Conservation (phyloP, 2,329 filamentous ascomycete species). For the Whalleya microplaca region DNA sequence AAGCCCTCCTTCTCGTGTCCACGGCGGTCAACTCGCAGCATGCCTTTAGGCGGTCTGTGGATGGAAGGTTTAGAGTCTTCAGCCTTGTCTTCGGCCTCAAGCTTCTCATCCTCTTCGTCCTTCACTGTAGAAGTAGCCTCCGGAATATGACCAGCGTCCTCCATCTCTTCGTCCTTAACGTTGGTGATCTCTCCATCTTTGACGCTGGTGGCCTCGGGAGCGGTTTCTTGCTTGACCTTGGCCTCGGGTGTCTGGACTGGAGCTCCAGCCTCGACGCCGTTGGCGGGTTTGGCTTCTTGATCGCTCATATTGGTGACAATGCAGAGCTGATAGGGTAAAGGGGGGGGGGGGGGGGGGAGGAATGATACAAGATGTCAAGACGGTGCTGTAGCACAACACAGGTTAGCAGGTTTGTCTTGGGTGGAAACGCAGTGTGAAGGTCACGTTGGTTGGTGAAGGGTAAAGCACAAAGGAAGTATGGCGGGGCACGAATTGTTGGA, state of each 20-base stretch:
- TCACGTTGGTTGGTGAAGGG: neutral
- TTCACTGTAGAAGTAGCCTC: constrained; percentile 2
- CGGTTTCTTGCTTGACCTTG: neutral
- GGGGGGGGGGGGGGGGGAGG: neutral
- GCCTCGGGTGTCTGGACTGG: constrained; percentile 14
- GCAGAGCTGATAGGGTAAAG: neutral
- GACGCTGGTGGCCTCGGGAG: too few species aligned
- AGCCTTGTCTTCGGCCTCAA: constrained; percentile 35
- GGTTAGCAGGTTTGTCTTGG: neutral
- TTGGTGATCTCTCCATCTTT: neutral
- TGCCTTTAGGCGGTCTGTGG: constrained; percentile 32
- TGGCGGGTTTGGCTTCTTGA: constrained; percentile 44
- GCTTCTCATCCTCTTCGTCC: constrained; percentile 24
- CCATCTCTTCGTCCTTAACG: constrained; percentile 29
- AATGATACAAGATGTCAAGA: neutral
- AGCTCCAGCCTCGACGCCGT: constrained; percentile 35
- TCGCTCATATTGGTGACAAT: constrained; percentile 38
- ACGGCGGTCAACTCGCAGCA: constrained; percentile 51
- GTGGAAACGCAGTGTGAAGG: neutral
- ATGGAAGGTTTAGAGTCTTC: constrained; percentile 27
- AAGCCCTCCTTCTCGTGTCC: constrained; percentile 48
- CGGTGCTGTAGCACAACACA: neutral
- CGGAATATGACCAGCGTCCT: constrained; percentile 31
- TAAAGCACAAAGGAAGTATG: neutral
- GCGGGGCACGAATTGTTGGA: neutral